Evolutionary conservation across 805 yeast species (phyloP), one percentile per base, ranked within the genome.

Genomic region (Yamadazyma nakazawae): DNA sequence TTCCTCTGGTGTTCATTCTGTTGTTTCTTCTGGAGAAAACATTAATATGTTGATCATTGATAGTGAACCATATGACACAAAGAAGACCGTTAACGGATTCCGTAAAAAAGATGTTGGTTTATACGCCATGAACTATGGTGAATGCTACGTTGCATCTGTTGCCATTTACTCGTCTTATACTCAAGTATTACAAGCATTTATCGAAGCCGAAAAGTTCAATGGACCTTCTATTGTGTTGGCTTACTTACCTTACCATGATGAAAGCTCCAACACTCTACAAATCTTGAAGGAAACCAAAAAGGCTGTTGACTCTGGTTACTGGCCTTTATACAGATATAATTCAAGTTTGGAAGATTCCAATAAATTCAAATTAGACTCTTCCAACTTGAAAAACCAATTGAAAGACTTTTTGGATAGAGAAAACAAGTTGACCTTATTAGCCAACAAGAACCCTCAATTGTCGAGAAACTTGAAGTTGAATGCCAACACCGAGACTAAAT

Each of bases 161-260:
- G 97, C 97, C 19, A 84, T 91, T 36, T 92, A 92, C 67, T 80
- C 96, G 1, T 89, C 97, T 1, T 92, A 91, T 71, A 88, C 97
- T 5, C 98, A 92, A 69, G 84, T 91, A 5, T 74, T 92, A 54
- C 88, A 92, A 55, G 90, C 97, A 0, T 70, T 92, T 40, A 74
- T 86, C 46, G 98, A 92, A 68, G 97, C 97, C n/a, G 84, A 88
- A 55, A 78, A 79, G 52, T 92, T 81, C 63, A 72, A 85, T 50
- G 98, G 98, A 49, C 98, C 97, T 4, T 87, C 97, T 1, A 76
- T 92, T 46, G 88, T 92, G 32, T 77, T 92, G 55, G 97, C 97
- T 3, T 90, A 91, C 64, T 73, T 91, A 57, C 98, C 98, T 36
- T 82, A 84, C 64, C 61, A 71, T 40, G 64, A 73, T 17, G 92